Percentiles rank a stretch among this genome's conserved stretches.
Conservation (phyloP, 228 moss, liverwort and hornwort species). For the Sphagnum fallax region DNA sequence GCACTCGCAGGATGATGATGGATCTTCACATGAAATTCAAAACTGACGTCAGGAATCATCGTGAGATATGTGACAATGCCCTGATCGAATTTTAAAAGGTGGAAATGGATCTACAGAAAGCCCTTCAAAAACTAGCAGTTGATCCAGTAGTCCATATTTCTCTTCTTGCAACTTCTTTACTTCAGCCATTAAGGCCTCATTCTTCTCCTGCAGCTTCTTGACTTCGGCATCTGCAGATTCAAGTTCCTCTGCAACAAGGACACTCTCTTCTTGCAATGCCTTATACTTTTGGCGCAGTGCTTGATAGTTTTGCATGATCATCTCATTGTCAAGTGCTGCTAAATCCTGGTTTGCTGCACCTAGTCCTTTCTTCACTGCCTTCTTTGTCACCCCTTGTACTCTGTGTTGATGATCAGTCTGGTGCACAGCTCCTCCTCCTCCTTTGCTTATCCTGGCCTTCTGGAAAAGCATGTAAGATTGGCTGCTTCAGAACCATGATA, state of each 20-base stretch:
- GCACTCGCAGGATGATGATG: too few relatives aligned
- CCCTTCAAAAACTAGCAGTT: neutral
- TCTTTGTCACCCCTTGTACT: neutral
- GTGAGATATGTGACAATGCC: neutral
- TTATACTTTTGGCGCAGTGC: neutral
- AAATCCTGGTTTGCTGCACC: neutral
- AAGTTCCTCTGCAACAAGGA: neutral
- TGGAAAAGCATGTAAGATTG: too few relatives aligned
- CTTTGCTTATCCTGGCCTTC: too few relatives aligned
- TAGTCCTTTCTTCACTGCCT: neutral
- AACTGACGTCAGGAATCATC: too few relatives aligned
- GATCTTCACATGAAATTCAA: too few relatives aligned
- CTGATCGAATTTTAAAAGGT: neutral
- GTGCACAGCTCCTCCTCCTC: too few relatives aligned
- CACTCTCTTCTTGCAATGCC: neutral
- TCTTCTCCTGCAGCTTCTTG: neutral
- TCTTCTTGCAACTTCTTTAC: neutral
- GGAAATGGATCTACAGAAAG: neutral
- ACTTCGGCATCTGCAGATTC: neutral
- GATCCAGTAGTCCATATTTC: neutral
- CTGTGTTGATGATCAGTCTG: too few relatives aligned
- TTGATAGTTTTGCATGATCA: neutral
- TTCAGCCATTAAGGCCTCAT: neutral
- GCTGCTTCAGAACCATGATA: too few relatives aligned
- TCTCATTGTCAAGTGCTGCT: neutral